phyloP scores from a whole-genome alignment of 1,284 basidiomycete species.

The Pseudozyma flocculosa region DNA sequence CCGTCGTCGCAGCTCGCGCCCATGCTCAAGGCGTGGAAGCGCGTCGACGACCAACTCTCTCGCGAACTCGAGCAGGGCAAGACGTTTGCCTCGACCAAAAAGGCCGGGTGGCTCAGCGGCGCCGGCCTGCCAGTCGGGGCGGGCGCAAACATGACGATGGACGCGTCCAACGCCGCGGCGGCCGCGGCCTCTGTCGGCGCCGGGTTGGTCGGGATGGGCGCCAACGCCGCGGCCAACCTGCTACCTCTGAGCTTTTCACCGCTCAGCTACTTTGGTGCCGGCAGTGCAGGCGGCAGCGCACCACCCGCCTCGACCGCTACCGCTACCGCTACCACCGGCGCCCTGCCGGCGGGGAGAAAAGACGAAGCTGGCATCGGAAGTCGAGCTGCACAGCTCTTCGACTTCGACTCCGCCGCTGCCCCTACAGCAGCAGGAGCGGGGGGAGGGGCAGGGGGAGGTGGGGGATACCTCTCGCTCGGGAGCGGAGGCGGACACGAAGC shows the following conservation, averaged over 20 bases:
- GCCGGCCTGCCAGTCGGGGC: neutral
- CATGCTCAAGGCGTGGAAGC: conserved; percentile 19
- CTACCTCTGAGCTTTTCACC: conserved; percentile 16
- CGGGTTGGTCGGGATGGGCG: conserved; percentile 10
- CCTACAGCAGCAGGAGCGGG: neutral
- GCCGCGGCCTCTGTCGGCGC: too few relatives aligned
- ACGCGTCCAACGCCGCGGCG: too few relatives aligned
- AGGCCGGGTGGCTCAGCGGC: neutral
- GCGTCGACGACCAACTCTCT: conserved; percentile 13
- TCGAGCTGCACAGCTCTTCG: conserved; percentile 26
- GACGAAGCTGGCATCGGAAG: neutral
- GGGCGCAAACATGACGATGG: neutral
- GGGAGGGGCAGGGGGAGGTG: neutral
- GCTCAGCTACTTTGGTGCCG: conserved; percentile 14
- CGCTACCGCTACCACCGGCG: neutral
- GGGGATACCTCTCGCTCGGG: too few relatives aligned
- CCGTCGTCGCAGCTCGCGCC: conserved; percentile 12
- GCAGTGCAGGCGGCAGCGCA: neutral
- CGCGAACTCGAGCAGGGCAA: conserved; percentile 14
- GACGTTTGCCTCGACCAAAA: conserved; percentile 8
- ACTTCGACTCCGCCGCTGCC: conserved; percentile 18
- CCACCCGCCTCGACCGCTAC: neutral
- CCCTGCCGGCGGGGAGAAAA: neutral
- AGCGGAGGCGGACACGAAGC: neutral
- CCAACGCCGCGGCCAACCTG: conserved; percentile 15